Conservation (phyloP, 1,284 basidiomycete species). For the Ustilago bromivora region DNA sequence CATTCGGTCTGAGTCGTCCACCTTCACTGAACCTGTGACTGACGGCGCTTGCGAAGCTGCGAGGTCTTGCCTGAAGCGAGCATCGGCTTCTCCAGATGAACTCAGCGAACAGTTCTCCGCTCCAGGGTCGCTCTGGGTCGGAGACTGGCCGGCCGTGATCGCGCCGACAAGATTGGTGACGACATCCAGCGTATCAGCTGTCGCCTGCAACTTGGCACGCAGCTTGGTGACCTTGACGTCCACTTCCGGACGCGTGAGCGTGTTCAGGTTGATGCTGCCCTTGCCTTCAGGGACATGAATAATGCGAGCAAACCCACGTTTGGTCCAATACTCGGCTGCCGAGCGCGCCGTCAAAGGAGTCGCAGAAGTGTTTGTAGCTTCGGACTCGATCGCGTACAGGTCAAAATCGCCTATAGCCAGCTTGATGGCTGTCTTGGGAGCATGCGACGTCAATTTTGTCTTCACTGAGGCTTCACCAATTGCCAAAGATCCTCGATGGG, state of each 20-base stretch:
- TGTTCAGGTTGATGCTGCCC: conserved; percentile 41
- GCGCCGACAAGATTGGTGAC: conserved; percentile 20
- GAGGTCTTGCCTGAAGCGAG: background rate
- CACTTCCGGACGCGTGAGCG: conserved; percentile 57
- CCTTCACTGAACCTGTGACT: background rate
- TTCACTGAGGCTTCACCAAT: conserved; percentile 52
- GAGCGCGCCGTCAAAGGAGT: conserved; percentile 3
- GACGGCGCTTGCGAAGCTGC: background rate
- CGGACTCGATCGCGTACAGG: conserved; percentile 37
- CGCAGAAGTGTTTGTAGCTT: background rate
- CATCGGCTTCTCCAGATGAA: background rate
- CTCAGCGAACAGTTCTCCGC: background rate
- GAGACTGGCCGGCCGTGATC: background rate
- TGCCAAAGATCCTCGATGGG: conserved; percentile 38
- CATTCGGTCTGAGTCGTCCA: conserved; percentile 18
- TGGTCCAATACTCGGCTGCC: conserved; percentile 45
- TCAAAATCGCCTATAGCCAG: conserved; percentile 35
- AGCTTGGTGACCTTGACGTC: conserved; percentile 56
- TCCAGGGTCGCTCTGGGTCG: background rate
- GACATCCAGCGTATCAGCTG: conserved; percentile 56
- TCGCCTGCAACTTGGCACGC: conserved; percentile 41
- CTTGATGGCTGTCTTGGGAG: conserved; percentile 51
- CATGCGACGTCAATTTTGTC: conserved; percentile 55
- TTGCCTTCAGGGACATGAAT: conserved; percentile 70
- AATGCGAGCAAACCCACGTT: conserved; percentile 38